These are phyloP conservation scores for Clavariopsis aquatica DNA, from an alignment of 495 filamentous ascomycete genomes.

Conservation along the genomic window DNA sequence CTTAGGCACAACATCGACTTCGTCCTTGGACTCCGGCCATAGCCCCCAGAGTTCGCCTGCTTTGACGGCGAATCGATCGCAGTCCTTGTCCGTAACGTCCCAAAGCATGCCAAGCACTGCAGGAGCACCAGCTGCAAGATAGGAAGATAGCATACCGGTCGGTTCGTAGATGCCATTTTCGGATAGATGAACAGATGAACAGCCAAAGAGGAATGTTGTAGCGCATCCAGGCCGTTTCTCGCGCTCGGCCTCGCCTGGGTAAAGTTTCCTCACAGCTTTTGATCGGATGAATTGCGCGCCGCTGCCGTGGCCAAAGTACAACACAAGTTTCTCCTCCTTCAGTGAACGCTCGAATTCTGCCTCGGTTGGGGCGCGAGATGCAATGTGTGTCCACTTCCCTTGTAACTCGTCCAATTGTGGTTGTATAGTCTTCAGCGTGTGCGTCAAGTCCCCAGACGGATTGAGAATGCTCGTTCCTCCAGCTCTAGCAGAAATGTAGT, in stretches of 20 bases:
- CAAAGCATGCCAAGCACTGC: conserved; percentile 88
- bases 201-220: conserved; percentile 89
- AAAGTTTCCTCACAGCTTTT: conserved; percentile 72
- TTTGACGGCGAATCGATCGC: conserved; percentile 80
- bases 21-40: conserved; percentile 34
- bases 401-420: conserved; percentile 56
- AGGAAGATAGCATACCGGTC: conserved; percentile 84
- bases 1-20: conserved; percentile 21
- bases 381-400: conserved; percentile 62
- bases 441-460: conserved; percentile 74
- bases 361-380: conserved; percentile 70
- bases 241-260: conserved; percentile 44
- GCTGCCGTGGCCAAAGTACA: conserved; percentile 96
- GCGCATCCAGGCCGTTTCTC: conserved; percentile 52
- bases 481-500: conserved; percentile 57
- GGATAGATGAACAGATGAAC: conserved; percentile 72
- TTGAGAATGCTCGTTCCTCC: conserved; percentile 91
- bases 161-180: conserved; percentile 87
- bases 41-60: conserved; percentile 86
- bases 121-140: conserved; percentile 72
- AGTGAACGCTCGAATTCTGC: conserved; percentile 64
- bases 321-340: conserved; percentile 60
- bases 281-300: conserved; percentile 91
- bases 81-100: conserved; percentile 97
- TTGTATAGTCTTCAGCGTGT: conserved; percentile 76